Conservation (phyloP, 805 yeast species). For the Maudiozyma turicensis region DNA sequence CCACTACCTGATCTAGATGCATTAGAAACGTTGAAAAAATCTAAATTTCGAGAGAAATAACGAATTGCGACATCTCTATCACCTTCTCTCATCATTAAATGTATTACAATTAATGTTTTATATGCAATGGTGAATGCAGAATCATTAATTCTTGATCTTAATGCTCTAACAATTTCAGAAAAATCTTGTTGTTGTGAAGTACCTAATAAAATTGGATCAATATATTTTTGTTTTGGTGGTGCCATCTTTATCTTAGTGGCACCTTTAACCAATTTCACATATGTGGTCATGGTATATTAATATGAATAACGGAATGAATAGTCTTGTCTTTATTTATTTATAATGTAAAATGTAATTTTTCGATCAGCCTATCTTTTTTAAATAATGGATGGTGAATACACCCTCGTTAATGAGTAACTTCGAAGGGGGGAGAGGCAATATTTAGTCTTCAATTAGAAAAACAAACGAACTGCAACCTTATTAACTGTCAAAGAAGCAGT, state of each 20-base stretch:
- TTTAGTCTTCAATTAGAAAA: too few species aligned
- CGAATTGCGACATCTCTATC: conserved; percentile 63
- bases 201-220: conserved; percentile 75
- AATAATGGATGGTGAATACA: too few species aligned
- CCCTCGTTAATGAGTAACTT: too few species aligned
- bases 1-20: conserved; percentile 17
- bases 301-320: not conserved
- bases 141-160: conserved; percentile 57
- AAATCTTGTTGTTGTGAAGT: conserved; percentile 39
- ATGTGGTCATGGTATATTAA: conserved; percentile 28
- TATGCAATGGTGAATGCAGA: conserved; percentile 86
- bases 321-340: not conserved
- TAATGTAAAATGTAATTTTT: too few species aligned
- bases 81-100: conserved; percentile 89
- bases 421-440: too few species aligned
- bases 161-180: conserved; percentile 55
- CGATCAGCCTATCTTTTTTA: too few species aligned
- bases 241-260: conserved; percentile 78
- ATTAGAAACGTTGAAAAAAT: conserved; percentile 40
- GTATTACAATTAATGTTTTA: conserved; percentile 76
- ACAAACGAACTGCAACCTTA: too few species aligned
- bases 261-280: conserved; percentile 68
- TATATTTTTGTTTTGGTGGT: conserved; percentile 94
- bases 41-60: conserved; percentile 42
- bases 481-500: too few species aligned